A percentile compares a stretch with the other conserved stretches of the same genome.
Evolutionary conservation across 495 filamentous ascomycete genomes (phyloP).

Genomic region (Tuber aestivum): DNA sequence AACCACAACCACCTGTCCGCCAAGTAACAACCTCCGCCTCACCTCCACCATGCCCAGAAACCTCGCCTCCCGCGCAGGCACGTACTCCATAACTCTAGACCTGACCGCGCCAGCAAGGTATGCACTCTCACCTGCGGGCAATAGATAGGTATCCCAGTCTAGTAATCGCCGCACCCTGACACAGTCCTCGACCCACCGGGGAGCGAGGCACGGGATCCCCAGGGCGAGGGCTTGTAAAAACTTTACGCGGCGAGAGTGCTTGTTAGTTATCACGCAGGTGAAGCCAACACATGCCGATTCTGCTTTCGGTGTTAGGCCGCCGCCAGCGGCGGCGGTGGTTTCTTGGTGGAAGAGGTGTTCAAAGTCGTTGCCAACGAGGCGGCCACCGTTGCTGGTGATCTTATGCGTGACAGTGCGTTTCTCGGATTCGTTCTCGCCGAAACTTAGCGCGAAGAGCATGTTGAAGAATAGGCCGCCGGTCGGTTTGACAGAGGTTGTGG

Average conservation of each 20-base stretch:
- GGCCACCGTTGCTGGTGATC: slow-evolving; percentile 55
- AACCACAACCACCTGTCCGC: slow-evolving; percentile 67
- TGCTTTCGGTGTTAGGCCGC: slow-evolving; percentile 48
- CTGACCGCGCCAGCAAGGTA: slow-evolving; percentile 72
- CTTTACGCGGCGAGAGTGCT: slow-evolving; percentile 80
- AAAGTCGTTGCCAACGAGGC: slow-evolving; percentile 68
- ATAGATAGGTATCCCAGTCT: slow-evolving; percentile 73
- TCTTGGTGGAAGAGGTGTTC: slow-evolving; percentile 66
- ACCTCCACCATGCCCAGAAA: slow-evolving; percentile 54
- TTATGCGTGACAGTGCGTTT: slow-evolving; percentile 12
- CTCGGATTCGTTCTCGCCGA: slow-evolving; percentile 30
- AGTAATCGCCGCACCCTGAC: slow-evolving; percentile 55
- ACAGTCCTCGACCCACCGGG: slow-evolving; percentile 74
- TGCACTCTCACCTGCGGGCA: slow-evolving; percentile 74
- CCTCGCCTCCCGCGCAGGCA: slow-evolving; percentile 53
- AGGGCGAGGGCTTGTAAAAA: slow-evolving; percentile 94
- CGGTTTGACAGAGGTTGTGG: not conserved
- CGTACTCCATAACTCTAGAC: slow-evolving; percentile 60
- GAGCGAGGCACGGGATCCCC: slow-evolving; percentile 74
- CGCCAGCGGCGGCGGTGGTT: slow-evolving; percentile 6
- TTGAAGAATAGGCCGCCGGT: slow-evolving; percentile 24
- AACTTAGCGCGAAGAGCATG: slow-evolving; percentile 40
- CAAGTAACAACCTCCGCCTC: slow-evolving; percentile 58
- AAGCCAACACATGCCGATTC: slow-evolving; percentile 61
- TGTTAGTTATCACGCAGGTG: slow-evolving; percentile 75